phyloP scores from a whole-genome alignment of 331 rosid species.

The Rhamnella rubrinervis region DNA sequence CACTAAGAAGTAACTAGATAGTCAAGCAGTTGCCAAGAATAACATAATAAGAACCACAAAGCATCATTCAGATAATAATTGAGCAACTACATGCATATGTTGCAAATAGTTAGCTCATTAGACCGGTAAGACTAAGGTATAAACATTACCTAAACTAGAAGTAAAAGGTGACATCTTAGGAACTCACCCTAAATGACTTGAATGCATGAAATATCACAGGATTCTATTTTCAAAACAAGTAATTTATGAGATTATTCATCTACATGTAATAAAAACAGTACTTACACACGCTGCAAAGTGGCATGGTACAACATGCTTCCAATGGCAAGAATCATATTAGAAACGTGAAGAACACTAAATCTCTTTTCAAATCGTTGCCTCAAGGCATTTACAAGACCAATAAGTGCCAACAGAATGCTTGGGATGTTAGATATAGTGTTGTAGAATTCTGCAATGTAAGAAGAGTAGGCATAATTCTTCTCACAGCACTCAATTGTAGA shows the following conservation, averaged over 20 bases:
- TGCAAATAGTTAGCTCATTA: too few relatives aligned
- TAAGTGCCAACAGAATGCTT: slow-evolving; percentile 70
- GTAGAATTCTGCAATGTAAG: slow-evolving; percentile 76
- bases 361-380: slow-evolving; percentile 87
- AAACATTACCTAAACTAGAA: too few relatives aligned
- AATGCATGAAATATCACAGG: too few relatives aligned
- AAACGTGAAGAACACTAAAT: slow-evolving; percentile 72
- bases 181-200: too few relatives aligned
- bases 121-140: too few relatives aligned
- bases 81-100: too few relatives aligned
- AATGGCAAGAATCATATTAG: slow-evolving; percentile 78
- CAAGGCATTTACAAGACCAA: slow-evolving; percentile 75
- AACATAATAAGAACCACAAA: too few relatives aligned
- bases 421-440: slow-evolving; percentile 82
- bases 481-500: slow-evolving; percentile 79
- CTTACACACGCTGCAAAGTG: slow-evolving; percentile 77
- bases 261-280: slow-evolving; percentile 18
- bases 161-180: too few relatives aligned
- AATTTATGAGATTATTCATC: neutral
- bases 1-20: too few relatives aligned
- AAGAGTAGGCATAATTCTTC: slow-evolving; percentile 66
- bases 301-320: slow-evolving; percentile 92
- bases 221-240: too few relatives aligned
- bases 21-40: too few relatives aligned
- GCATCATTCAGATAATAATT: too few relatives aligned